phyloP scores from a whole-genome alignment of 441 rosid genomes.

The Cnidoscolus chayamansa region DNA sequence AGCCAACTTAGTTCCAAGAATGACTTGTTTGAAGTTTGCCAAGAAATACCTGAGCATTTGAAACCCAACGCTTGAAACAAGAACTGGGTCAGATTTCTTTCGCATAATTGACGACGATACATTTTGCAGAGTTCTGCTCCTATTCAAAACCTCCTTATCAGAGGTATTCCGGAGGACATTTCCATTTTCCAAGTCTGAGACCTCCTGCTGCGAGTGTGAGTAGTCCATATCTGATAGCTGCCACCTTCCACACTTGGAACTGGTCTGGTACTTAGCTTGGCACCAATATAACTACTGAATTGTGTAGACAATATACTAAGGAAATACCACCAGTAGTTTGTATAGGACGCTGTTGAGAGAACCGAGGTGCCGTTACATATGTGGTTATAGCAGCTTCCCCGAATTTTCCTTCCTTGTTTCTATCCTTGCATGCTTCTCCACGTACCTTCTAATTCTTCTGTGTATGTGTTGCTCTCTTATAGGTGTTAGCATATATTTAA shows the following conservation, averaged over 20 bases:
- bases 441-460: slow-evolving; percentile 15
- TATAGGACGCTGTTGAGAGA: neutral
- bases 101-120: slow-evolving; percentile 58
- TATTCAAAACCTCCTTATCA: neutral
- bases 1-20: slow-evolving; percentile 76
- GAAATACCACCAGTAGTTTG: neutral
- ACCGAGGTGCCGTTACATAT: neutral
- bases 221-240: neutral
- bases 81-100: slow-evolving; percentile 55
- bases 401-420: slow-evolving; percentile 44
- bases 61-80: slow-evolving; percentile 46
- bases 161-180: neutral
- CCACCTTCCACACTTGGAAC: neutral
- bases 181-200: slow-evolving; percentile 38
- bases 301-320: neutral
- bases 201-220: slow-evolving; percentile 2
- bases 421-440: slow-evolving; percentile 29
- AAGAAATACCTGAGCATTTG: slow-evolving; percentile 36
- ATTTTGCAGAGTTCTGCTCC: slow-evolving; percentile 49
- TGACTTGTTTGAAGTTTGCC: slow-evolving; percentile 66
- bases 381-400: slow-evolving; percentile 35
- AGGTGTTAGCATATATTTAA: no score
- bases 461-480: no score
- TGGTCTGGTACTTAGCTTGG: no score
- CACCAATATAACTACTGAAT: neutral